phyloP scores from a whole-genome alignment of 768 basidiomycete genomes.

The Suillus plorans region DNA sequence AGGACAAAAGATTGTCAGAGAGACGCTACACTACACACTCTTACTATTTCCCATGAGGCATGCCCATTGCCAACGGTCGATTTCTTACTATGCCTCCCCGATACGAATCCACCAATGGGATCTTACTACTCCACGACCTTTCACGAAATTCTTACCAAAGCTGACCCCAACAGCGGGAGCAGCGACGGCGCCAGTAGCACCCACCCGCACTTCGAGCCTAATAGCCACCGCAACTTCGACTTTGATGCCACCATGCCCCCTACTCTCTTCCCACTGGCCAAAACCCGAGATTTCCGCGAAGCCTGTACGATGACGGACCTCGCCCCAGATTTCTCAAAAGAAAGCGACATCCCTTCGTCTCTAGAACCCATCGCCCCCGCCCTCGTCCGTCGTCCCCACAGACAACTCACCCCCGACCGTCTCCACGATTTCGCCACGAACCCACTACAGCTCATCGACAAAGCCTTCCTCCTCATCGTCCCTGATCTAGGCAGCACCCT shows the following conservation, averaged over 20 bases:
- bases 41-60: too few species aligned
- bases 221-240: neutral
- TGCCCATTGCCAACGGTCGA: neutral
- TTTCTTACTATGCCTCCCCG: constrained; percentile 1
- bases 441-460: neutral
- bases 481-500: neutral
- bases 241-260: neutral
- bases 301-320: neutral
- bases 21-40: too few species aligned
- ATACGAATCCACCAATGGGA: neutral
- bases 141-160: neutral
- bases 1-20: too few species aligned
- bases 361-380: neutral
- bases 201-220: neutral
- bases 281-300: neutral
- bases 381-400: neutral
- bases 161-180: neutral
- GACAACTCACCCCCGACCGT: constrained; percentile 1
- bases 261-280: neutral
- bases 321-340: neutral
- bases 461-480: constrained; percentile 2
- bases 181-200: neutral
- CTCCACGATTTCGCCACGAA: neutral
- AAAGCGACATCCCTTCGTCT: too few species aligned
- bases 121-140: constrained; percentile 2